Evolutionary conservation across 768 basidiomycete species (phyloP).

Genomic region (Suillus subluteus): DNA sequence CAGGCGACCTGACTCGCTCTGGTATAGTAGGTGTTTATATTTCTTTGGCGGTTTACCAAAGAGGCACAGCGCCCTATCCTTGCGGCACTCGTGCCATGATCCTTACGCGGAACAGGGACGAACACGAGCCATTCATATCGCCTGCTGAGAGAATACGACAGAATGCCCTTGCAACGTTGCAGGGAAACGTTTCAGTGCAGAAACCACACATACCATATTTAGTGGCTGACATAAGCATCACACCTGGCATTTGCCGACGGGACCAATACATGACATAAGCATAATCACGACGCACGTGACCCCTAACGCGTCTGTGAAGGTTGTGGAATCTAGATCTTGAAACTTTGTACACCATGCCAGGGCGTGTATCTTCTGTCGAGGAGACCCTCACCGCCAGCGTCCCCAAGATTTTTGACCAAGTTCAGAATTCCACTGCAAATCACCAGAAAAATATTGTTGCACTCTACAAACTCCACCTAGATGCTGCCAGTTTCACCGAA

Average conservation of each 20-base stretch:
- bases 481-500: slow-evolving; percentile 60
- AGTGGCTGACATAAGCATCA: slow-evolving; percentile 4
- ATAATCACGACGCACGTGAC: slow-evolving; percentile 14
- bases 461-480: slow-evolving; percentile 75
- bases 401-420: slow-evolving; percentile 80
- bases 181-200: not conserved
- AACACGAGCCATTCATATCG: slow-evolving; percentile 9
- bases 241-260: slow-evolving; percentile 3
- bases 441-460: slow-evolving; percentile 90
- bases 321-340: not conserved
- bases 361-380: slow-evolving; percentile 26
- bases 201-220: not conserved
- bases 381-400: slow-evolving; percentile 39
- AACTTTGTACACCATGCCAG: slow-evolving; percentile 31
- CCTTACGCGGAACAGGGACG: slow-evolving; percentile 4
- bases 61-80: slow-evolving; percentile 15
- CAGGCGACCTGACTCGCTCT: slow-evolving; percentile 36
- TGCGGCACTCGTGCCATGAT: slow-evolving; percentile 3
- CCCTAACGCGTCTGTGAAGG: not conserved
- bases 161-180: slow-evolving; percentile 7
- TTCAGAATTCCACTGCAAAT: slow-evolving; percentile 70
- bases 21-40: slow-evolving; percentile 29
- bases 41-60: slow-evolving; percentile 32
- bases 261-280: not conserved
- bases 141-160: slow-evolving; percentile 5